These are phyloP conservation scores for Lavandula angustifolia DNA, from an alignment of 257 asterid genomes.

Conservation along the genomic window DNA sequence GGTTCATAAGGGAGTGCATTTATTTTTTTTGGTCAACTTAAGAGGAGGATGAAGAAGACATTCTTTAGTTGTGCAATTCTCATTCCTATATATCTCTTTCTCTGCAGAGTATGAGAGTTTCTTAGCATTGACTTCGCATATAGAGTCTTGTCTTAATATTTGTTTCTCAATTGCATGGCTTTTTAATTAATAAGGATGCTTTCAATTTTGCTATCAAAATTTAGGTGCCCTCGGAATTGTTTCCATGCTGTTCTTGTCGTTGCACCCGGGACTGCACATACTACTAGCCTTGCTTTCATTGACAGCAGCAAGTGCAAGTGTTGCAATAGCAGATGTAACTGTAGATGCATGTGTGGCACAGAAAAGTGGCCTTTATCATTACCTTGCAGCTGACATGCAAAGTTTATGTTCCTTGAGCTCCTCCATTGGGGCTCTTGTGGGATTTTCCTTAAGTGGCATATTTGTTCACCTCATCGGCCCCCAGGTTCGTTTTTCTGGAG, in stretches of 20 bases:
- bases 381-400: conserved; percentile 93
- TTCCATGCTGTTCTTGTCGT: conserved; percentile 76
- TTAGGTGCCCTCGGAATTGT: conserved; percentile 76
- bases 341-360: conserved; percentile 96
- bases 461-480: conserved; percentile 87
- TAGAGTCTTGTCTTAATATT: neutral
- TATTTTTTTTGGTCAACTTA: neutral
- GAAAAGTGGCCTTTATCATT: conserved; percentile 72
- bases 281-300: conserved; percentile 64
- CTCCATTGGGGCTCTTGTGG: conserved; percentile 80
- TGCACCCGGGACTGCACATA: conserved; percentile 69
- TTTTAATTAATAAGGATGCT: no score
- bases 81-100: neutral
- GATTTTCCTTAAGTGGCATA: conserved; percentile 80
- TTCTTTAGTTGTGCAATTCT: neutral
- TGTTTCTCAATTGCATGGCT: neutral
- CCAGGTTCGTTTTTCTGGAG: conserved; percentile 50
- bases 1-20: neutral
- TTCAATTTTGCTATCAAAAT: conserved; percentile 3
- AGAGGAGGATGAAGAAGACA: neutral
- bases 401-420: conserved; percentile 89
- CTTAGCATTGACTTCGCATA: neutral
- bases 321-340: conserved; percentile 96
- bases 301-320: conserved; percentile 93
- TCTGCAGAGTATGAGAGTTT: neutral